Percentiles rank a stretch among this genome's conserved stretches.
Evolutionary conservation across 129 eudicot genomes (phyloP).

Genomic region (Lactuca sativa): DNA sequence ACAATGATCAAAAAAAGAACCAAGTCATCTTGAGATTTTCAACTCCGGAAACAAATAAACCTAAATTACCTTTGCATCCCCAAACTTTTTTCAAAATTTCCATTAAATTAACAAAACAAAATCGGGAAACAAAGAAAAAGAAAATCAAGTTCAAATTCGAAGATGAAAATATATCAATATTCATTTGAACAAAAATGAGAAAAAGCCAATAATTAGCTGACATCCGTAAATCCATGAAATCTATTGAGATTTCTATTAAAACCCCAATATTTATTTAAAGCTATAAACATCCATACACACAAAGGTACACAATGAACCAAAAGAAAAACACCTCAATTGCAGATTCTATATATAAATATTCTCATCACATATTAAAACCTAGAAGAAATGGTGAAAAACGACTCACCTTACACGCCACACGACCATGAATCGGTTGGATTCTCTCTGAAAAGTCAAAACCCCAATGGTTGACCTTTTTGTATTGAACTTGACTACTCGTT

Average conservation of each 20-base stretch:
- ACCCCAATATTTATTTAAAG: neutral
- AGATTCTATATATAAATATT: neutral
- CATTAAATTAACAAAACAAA: too few species aligned
- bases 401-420: constrained; percentile 18
- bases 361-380: constrained; percentile 4
- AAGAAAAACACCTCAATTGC: neutral
- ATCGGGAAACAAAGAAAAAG: too few species aligned
- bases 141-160: too few species aligned
- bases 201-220: neutral
- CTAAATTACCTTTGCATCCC: neutral
- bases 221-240: too few species aligned
- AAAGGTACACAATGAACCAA: neutral
- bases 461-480: neutral
- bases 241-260: neutral
- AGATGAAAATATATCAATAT: too few species aligned
- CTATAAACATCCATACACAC: too few species aligned
- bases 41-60: too few species aligned
- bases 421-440: constrained; percentile 17
- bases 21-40: too few species aligned
- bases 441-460: neutral
- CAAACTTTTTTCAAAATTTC: too few species aligned
- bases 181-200: too few species aligned
- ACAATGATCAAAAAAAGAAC: too few species aligned
- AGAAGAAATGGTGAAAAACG: neutral
- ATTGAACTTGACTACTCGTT: neutral